phyloP scores from a whole-genome alignment of 2,329 filamentous ascomycete genomes.

The Delphinella strobiligena region DNA sequence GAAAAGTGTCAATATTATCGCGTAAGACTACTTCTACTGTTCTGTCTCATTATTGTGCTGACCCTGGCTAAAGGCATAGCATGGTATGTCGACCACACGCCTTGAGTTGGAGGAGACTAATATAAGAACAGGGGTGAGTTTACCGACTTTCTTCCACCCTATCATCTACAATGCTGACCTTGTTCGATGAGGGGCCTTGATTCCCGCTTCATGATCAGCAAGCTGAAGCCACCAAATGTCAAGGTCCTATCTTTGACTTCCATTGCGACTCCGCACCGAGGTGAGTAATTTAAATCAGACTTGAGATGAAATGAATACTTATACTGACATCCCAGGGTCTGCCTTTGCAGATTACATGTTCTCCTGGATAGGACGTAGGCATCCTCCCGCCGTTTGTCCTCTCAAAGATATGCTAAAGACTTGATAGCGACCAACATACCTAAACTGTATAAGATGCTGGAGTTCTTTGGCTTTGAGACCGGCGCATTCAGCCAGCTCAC shows the following conservation, averaged over 20 bases:
- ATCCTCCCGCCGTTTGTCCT: constrained; percentile 5
- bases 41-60: neutral
- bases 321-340: constrained; percentile 29
- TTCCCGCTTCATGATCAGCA: constrained; percentile 52
- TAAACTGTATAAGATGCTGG: constrained; percentile 43
- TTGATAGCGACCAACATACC: constrained; percentile 36
- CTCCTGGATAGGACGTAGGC: constrained; percentile 41
- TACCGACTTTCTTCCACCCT: neutral
- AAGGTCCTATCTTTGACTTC: constrained; percentile 62
- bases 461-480: constrained; percentile 43
- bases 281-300: too few relatives aligned
- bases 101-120: neutral
- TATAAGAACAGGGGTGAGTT: constrained; percentile 22
- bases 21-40: constrained; percentile 30
- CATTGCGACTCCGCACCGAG: constrained; percentile 48
- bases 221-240: constrained; percentile 49
- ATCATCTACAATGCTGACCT: neutral
- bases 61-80: constrained; percentile 37
- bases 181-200: constrained; percentile 42
- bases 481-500: constrained; percentile 52
- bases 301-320: too few relatives aligned
- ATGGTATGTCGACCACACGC: constrained; percentile 25
- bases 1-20: constrained; percentile 52
- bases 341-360: constrained; percentile 52
- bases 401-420: constrained; percentile 26